These are phyloP conservation scores for Citrus unshiu DNA, from an alignment of 345 rosid species.

Conservation along the genomic window DNA sequence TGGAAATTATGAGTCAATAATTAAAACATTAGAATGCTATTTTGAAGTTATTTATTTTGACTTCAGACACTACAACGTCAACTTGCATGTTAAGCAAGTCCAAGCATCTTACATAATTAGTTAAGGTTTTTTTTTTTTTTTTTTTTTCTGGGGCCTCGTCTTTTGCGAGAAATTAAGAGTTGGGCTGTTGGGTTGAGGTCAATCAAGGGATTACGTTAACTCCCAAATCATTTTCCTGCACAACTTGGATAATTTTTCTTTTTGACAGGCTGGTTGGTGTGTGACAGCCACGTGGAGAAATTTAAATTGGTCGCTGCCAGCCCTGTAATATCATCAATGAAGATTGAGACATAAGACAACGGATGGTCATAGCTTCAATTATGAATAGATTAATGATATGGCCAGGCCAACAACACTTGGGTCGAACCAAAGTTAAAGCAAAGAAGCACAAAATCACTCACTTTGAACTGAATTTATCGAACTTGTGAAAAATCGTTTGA, in stretches of 20 bases:
- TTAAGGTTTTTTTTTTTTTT: background rate
- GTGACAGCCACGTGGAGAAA: background rate
- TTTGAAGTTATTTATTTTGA: background rate
- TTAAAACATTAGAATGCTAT: background rate
- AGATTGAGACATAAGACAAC: background rate
- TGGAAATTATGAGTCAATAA: constrained; percentile 1
- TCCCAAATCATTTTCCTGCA: background rate
- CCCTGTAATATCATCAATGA: background rate
- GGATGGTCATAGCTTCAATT: background rate
- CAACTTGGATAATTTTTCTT: background rate
- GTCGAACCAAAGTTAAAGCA: background rate
- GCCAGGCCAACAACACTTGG: background rate
- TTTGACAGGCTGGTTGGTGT: background rate
- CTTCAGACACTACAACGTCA: background rate
- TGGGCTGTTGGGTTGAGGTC: background rate
- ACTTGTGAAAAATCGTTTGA: too few relatives aligned
- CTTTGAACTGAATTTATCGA: too few relatives aligned
- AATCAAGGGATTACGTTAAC: background rate
- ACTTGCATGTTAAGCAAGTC: constrained; percentile 6
- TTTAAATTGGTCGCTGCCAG: background rate
- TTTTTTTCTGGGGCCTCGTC: background rate
- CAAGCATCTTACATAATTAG: background rate
- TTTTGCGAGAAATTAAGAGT: background rate
- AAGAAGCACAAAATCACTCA: background rate
- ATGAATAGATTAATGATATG: background rate